These are phyloP conservation scores for Phytophthora constricta DNA, from an alignment of 352 stramenopile genomes.

Conservation along the genomic window DNA sequence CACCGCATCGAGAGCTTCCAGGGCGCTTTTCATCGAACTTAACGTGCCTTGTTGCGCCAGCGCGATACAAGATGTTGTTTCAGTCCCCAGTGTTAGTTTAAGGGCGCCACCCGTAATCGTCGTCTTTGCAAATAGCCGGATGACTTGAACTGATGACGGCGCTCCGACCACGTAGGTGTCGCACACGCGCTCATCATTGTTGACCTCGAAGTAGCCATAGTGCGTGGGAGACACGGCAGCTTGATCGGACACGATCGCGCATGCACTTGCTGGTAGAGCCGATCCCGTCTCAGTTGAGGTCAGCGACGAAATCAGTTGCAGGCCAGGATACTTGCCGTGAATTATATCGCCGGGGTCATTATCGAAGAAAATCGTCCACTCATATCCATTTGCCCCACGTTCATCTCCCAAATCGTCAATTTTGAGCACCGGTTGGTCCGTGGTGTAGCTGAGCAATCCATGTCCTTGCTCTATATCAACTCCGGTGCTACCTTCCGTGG, in stretches of 20 bases:
- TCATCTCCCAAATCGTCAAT: conserved; percentile 49
- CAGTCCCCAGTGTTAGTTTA: conserved; percentile 56
- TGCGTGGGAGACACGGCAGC: conserved; percentile 39
- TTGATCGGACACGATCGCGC: conserved; percentile 35
- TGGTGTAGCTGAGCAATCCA: conserved; percentile 36
- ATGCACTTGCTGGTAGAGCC: conserved; percentile 16
- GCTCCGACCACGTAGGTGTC: conserved; percentile 73
- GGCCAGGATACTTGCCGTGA: conserved; percentile 46
- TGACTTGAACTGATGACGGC: conserved; percentile 64
- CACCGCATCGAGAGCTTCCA: conserved; percentile 57
- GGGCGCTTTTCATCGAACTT: conserved; percentile 42
- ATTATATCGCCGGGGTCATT: conserved; percentile 46
- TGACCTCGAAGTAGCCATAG: conserved; percentile 65
- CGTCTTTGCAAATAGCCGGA: conserved; percentile 73
- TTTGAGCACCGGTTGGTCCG: conserved; percentile 42
- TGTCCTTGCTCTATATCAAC: conserved; percentile 57
- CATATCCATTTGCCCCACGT: conserved; percentile 58
- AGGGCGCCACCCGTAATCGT: conserved; percentile 66
- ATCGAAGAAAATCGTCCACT: conserved; percentile 73
- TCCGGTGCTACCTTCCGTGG: conserved; percentile 33
- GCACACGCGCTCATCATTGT: conserved; percentile 53
- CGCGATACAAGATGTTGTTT: conserved; percentile 62
- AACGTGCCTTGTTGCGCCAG: conserved; percentile 34
- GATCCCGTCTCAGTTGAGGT: conserved; percentile 48
- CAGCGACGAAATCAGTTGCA: conserved; percentile 61